These are phyloP conservation scores for Papiliotrema terrestris DNA, from an alignment of 1,284 basidiomycete genomes.

Conservation along the genomic window DNA sequence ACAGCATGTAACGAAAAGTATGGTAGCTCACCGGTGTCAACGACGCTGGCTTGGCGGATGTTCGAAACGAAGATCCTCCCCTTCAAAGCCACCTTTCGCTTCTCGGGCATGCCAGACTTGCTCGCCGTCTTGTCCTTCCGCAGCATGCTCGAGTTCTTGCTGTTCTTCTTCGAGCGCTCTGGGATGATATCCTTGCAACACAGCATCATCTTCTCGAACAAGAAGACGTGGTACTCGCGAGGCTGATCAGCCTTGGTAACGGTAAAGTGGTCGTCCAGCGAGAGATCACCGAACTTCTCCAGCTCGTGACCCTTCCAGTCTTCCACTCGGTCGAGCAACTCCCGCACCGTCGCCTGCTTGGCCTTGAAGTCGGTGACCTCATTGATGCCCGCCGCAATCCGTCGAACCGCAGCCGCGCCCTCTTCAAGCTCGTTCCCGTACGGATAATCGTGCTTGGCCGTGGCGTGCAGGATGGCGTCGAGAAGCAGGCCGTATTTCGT, in stretches of 20 bases:
- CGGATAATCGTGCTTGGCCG: conserved; percentile 57
- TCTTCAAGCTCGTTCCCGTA: conserved; percentile 76
- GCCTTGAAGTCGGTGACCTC: conserved; percentile 83
- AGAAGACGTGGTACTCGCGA: conserved; percentile 96
- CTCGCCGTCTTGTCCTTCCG: conserved; percentile 56
- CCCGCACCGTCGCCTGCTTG: conserved; percentile 68
- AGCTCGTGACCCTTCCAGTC: conserved; percentile 99
- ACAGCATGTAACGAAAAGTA: neutral
- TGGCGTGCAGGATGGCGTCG: conserved; percentile 48
- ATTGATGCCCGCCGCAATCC: conserved; percentile 94
- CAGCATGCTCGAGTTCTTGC: conserved; percentile 41
- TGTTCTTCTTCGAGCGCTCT: conserved; percentile 48
- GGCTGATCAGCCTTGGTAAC: conserved; percentile 96
- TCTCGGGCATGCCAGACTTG: conserved; percentile 53
- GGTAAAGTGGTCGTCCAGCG: conserved; percentile 90
- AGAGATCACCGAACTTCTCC: conserved; percentile 84
- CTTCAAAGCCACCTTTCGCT: conserved; percentile 81
- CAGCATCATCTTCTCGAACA: conserved; percentile 97
- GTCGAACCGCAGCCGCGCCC: conserved; percentile 81
- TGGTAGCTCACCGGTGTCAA: conserved; percentile 1
- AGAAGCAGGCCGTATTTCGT: conserved; percentile 71
- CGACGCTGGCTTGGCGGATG: conserved; percentile 64
- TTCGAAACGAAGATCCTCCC: conserved; percentile 98
- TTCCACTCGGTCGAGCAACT: conserved; percentile 84
- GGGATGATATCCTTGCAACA: conserved; percentile 83